Conservation (phyloP, 176 grass and related monocot species). For the Raddia distichophylla region DNA sequence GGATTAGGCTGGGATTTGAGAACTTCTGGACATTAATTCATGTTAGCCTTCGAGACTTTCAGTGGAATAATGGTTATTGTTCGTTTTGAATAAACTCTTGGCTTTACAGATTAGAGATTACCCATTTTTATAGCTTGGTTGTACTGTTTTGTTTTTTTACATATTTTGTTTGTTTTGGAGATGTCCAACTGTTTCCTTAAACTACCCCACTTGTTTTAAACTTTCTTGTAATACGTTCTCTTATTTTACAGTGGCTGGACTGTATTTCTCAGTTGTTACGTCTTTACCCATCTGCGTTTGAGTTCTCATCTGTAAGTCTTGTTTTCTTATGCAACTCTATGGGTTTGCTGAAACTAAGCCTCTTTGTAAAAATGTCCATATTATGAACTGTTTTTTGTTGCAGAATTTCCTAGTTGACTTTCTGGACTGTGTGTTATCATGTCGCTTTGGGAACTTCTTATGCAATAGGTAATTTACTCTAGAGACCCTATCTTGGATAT, state of each 20-base stretch:
- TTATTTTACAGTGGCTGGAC: constrained; percentile 90
- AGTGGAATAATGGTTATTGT: constrained; percentile 1
- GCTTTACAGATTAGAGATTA: background rate
- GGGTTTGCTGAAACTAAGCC: constrained; percentile 5
- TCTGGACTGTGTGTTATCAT: constrained; percentile 92
- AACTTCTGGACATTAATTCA: constrained; percentile 10
- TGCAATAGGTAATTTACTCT: constrained; percentile 87
- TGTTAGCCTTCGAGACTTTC: constrained; percentile 12
- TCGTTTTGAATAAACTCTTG: background rate
- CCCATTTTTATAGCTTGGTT: background rate
- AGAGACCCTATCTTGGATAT: background rate
- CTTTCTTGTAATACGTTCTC: constrained; percentile 7
- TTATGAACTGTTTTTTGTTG: constrained; percentile 26
- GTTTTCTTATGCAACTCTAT: constrained; percentile 39
- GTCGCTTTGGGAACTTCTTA: constrained; percentile 91
- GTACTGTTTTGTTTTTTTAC: background rate
- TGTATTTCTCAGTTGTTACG: constrained; percentile 89
- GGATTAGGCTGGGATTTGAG: background rate
- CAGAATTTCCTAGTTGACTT: constrained; percentile 97
- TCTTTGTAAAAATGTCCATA: constrained; percentile 4
- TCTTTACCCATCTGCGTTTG: constrained; percentile 90
- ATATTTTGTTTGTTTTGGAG: constrained; percentile 25
- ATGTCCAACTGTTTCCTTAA: constrained; percentile 23
- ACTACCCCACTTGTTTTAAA: constrained; percentile 18
- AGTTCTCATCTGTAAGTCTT: constrained; percentile 93